Base-by-base conservation (phyloP, 2,329 filamentous ascomycete species). In the Diaporthe sp. region DNA sequence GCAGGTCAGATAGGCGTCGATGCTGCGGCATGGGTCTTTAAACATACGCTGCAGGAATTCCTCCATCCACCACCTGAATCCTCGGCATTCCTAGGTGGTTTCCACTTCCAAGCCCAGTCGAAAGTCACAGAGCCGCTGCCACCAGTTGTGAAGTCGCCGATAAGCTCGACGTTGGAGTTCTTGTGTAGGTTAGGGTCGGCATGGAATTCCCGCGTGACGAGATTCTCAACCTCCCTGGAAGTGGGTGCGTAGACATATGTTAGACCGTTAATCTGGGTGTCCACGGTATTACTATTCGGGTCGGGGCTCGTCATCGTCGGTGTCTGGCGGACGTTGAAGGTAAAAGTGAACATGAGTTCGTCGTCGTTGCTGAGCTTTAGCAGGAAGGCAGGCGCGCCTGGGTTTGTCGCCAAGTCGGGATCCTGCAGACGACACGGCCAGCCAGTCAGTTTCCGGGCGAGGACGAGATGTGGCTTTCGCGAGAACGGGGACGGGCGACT, bases 101-200 rank as follows among this genome's bases (percentile, higher is more conserved):
- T 95, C 95, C 96, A 99, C 87, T 94, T 97, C 97, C 97, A 99
- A 10, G 93, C 93, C 95, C 96, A 99, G 78, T 96, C 94, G 82
- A 98, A 98, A 46, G 95, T 92, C 42, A 98, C 93, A 2, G 95
- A 96, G 9, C 93, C 88, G 80, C 88, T 94, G n/a, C 96, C 96
- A 44, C 90, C 92, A 0, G 97, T 99, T 3, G 91, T 90, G 82
- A 94, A 98, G 83, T 98, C 95, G 4, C 97, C 97, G n/a, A 99
- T 93, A 60, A 98, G 89, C 81, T 97, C 94, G 53, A 99, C 97
- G 82, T 98, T 98, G 73, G 95, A 90, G 82, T 98, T 98, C 83
- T 98, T 98, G 87, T 99, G 97, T 74, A 99, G 88, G 82, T 99
- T 99, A 0, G 97, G 97, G 82, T 99, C 95, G 79, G 96, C 95